Conservation (phyloP, 2,329 filamentous ascomycete species). For the Lasiodiplodia sp. region DNA sequence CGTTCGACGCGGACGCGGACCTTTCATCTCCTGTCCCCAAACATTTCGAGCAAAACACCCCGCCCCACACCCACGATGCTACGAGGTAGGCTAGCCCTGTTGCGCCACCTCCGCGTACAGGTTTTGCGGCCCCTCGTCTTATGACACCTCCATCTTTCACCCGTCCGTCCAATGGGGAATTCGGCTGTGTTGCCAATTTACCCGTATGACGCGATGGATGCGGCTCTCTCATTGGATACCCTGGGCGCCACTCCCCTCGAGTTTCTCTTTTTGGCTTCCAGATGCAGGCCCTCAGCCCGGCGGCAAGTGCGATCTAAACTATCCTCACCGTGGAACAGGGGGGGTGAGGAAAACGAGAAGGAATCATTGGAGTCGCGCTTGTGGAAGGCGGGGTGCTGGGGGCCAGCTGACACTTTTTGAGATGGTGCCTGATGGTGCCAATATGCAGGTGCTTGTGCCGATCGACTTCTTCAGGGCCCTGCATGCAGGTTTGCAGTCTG, state of each 20-base stretch:
- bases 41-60: constrained; percentile 18
- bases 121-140: constrained; percentile 9
- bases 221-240: constrained; percentile 15
- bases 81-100: constrained; percentile 17
- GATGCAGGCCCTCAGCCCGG: constrained; percentile 11
- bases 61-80: constrained; percentile 20
- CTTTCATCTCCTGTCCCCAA: constrained; percentile 19
- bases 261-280: constrained; percentile 21
- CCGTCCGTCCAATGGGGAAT: constrained; percentile 14
- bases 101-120: constrained; percentile 24
- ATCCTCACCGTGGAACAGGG: constrained; percentile 3
- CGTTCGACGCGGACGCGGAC: constrained; percentile 21
- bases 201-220: constrained; percentile 24
- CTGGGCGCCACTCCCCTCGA: constrained; percentile 1
- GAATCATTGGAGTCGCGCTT: neutral
- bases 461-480: constrained; percentile 27
- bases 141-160: constrained; percentile 9
- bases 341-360: constrained; percentile 3
- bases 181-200: constrained; percentile 8
- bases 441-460: constrained; percentile 22
- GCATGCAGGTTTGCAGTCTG: constrained; percentile 18
- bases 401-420: constrained; percentile 22
- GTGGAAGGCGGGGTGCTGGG: neutral
- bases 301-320: constrained; percentile 14
- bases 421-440: constrained; percentile 22